These are phyloP conservation scores for Euptelea pleiosperma DNA, from an alignment of 164 flowering plant genomes.

Conservation along the genomic window DNA sequence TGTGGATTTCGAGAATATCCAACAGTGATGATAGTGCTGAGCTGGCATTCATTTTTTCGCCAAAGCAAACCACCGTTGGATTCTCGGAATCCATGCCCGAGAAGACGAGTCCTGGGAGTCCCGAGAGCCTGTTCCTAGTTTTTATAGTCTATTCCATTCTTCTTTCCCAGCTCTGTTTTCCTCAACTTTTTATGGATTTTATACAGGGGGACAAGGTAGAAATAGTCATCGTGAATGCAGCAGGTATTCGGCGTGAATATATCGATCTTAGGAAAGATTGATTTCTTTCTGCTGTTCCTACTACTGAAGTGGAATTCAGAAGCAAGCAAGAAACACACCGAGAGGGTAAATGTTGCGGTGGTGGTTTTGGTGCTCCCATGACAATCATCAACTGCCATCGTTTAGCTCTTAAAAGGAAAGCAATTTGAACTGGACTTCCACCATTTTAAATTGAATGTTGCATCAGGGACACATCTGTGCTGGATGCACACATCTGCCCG, in stretches of 20 bases:
- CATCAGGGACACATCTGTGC: too few relatives aligned
- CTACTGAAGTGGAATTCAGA: neutral
- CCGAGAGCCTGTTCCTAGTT: too few relatives aligned
- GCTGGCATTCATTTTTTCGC: too few relatives aligned
- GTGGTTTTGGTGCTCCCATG: neutral
- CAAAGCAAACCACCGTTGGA: too few relatives aligned
- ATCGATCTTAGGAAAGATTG: slow-evolving; percentile 84
- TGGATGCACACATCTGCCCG: neutral
- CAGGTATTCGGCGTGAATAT: slow-evolving; percentile 60
- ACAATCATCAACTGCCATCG: neutral
- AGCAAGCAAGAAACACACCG: too few relatives aligned
- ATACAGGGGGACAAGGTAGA: slow-evolving; percentile 88
- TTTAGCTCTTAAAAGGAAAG: neutral
- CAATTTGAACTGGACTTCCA: neutral
- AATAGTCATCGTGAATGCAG: slow-evolving; percentile 61
- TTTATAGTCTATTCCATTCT: neutral
- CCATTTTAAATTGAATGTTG: too few relatives aligned
- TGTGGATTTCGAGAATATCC: too few relatives aligned
- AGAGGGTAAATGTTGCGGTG: too few relatives aligned
- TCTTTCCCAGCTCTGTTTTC: neutral
- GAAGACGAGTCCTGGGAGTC: too few relatives aligned
- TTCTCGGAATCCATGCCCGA: too few relatives aligned
- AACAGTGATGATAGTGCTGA: too few relatives aligned
- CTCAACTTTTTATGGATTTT: slow-evolving; percentile 11
- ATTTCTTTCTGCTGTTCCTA: slow-evolving; percentile 7